Percentiles rank a stretch among this genome's conserved stretches.
Conservation (phyloP, 2,329 filamentous ascomycete genomes). For the Chrysoporthe cubensis region DNA sequence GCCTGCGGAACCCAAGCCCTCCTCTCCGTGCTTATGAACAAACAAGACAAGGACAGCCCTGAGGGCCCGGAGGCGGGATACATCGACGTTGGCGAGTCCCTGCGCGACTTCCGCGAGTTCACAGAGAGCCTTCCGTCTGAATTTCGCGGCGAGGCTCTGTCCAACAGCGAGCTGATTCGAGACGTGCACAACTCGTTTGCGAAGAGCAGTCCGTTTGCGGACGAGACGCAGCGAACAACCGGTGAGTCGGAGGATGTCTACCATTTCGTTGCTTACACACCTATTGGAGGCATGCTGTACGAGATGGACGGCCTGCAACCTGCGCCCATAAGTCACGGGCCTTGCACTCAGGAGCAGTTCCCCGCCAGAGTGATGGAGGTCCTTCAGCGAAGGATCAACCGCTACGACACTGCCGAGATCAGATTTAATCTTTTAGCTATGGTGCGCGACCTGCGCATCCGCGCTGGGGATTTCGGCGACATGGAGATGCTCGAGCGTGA, state of each 20-base stretch:
- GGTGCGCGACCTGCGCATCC: constrained; percentile 78
- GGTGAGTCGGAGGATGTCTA: constrained; percentile 85
- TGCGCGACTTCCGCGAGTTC: constrained; percentile 85
- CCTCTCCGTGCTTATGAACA: constrained; percentile 88
- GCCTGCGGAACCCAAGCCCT: constrained; percentile 96
- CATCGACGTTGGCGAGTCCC: constrained; percentile 72
- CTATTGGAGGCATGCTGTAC: constrained; percentile 79
- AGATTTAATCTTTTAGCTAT: constrained; percentile 95
- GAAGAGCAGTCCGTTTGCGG: constrained; percentile 84
- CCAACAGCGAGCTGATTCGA: constrained; percentile 70
- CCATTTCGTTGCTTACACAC: constrained; percentile 96
- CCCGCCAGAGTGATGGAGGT: constrained; percentile 83
- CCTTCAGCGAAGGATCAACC: constrained; percentile 77
- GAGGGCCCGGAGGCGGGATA: constrained; percentile 40
- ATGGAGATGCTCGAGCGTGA: constrained; percentile 76
- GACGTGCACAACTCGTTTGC: constrained; percentile 91
- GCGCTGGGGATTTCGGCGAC: constrained; percentile 83
- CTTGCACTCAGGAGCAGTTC: constrained; percentile 72
- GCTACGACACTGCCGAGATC: constrained; percentile 87
- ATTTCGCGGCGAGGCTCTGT: constrained; percentile 63
- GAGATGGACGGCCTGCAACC: constrained; percentile 95
- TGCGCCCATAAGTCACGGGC: constrained; percentile 85
- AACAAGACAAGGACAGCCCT: constrained; percentile 52
- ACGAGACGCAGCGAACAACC: constrained; percentile 78
- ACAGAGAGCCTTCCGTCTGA: constrained; percentile 81